Conservation (phyloP, 176 grass and related monocot species). For the Musa acuminata region DNA sequence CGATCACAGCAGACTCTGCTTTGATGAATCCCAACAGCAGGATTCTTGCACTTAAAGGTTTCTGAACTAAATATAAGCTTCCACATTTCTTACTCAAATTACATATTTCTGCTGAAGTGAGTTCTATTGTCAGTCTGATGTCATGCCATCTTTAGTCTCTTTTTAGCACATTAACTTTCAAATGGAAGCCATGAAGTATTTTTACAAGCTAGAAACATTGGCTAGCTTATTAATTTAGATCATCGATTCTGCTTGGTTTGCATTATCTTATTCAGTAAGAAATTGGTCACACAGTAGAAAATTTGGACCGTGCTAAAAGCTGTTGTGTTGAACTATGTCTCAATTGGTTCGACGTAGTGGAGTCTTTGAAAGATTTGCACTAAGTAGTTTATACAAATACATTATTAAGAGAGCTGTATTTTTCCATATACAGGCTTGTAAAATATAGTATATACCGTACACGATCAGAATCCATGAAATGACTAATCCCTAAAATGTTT, state of each 20-base stretch:
- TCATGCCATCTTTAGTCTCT: too few species aligned
- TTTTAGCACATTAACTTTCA: too few species aligned
- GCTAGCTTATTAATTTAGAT: neutral
- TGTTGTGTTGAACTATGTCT: neutral
- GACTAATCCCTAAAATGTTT: too few species aligned
- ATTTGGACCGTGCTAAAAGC: neutral
- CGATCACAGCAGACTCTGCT: slow-evolving; percentile 94
- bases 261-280: neutral
- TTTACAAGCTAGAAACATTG: neutral
- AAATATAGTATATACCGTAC: too few species aligned
- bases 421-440: too few species aligned
- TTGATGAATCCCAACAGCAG: slow-evolving; percentile 95
- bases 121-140: neutral
- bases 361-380: neutral
- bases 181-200: neutral
- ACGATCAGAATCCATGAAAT: too few species aligned
- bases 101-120: neutral
- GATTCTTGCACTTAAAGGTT: slow-evolving; percentile 97
- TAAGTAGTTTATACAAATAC: too few species aligned
- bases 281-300: neutral
- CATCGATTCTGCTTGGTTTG: neutral
- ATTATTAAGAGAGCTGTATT: neutral
- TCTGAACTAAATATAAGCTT: neutral
- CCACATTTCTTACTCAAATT: slow-evolving; percentile 12
- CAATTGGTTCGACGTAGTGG: neutral